Percentiles rank a stretch among this genome's conserved stretches.
These are phyloP conservation scores for Eimeria sp. DNA, from an alignment of 169 alveolate species.

Conservation along the genomic window DNA sequence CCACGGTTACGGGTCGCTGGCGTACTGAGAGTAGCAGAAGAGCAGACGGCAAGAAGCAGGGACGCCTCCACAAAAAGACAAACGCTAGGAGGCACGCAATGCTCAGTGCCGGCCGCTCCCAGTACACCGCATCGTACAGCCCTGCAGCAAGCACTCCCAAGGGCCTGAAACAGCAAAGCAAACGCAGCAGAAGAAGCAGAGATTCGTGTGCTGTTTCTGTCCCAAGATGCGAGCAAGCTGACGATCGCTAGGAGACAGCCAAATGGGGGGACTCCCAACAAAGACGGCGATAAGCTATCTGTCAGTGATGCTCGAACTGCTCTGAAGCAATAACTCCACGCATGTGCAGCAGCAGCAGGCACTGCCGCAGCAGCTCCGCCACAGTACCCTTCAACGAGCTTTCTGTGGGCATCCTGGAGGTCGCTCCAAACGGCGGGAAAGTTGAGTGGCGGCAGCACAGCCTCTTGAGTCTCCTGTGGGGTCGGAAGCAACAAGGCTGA, in stretches of 20 bases:
- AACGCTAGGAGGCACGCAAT: neutral
- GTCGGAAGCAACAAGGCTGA: constrained; percentile 28
- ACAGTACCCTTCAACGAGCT: constrained; percentile 35
- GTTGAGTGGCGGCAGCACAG: constrained; percentile 33
- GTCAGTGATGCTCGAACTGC: neutral
- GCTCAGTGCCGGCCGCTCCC: constrained; percentile 55
- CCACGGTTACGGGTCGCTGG: neutral
- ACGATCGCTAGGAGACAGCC: neutral
- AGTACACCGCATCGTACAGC: constrained; percentile 44
- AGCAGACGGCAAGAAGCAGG: constrained; percentile 18
- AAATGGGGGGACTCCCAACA: neutral
- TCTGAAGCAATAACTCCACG: neutral
- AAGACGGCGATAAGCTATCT: neutral
- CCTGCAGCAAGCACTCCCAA: constrained; percentile 57
- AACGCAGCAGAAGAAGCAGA: neutral
- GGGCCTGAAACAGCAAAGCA: neutral
- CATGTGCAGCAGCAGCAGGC: neutral
- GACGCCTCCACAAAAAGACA: constrained; percentile 38
- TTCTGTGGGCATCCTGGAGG: constrained; percentile 41
- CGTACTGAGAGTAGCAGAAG: neutral
- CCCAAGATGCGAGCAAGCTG: neutral
- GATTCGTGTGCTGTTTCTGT: neutral
- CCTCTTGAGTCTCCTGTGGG: constrained; percentile 37
- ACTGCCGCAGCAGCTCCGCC: neutral
- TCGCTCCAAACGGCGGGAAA: constrained; percentile 40